Base-by-base conservation (phyloP, 164 flowering plant genomes). In the Paratinospora sagittata region DNA sequence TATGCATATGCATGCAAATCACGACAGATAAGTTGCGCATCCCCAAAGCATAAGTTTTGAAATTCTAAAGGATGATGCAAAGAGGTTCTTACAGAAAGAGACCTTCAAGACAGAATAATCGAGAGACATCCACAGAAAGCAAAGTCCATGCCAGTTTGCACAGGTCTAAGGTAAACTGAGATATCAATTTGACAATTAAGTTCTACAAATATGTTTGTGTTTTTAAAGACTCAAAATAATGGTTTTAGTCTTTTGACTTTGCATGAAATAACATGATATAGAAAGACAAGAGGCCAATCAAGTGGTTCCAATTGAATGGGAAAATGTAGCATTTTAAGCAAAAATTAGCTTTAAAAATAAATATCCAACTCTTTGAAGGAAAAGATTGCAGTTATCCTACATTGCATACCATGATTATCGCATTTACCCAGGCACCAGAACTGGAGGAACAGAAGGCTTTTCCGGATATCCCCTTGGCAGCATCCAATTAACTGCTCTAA, bases 341-440 rank as follows among this genome's bases (percentile, higher is more conserved):
- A 19, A 69, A 11, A 13, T 43, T 12, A 61, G 14, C n/a, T 26
- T 27, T n/a, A 24, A 64, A 27, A 30, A 21, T n/a, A 43, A 63
- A 52, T 3, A 30, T 12, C 1, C 19, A 10, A 9, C 17, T 34
- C 24, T 24, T 24, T 34, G 1, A 27, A 41, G 21, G 9, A 58
- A 73, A 58, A 8, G 19, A 23, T 49, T 43, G 37, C 34, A 8
- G 27, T 27, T 45, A 45, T 8, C 3, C 49, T 34, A 47, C 6
- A 3, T 24, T 61, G 74, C 78, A 72, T 30, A 90, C 98, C 98
- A 82, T 74, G 72, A 70, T 69, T 39, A 49, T 11, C 36, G 36
- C 72, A 34, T 76, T 73, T 79, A 62, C 89, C 88, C 84, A 90
- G 98, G 84, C 89, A 91, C 99, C 98, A 96, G 79, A 92, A 96